These are phyloP conservation scores for Chlorella sorokiniana DNA, from an alignment of 139 green algal species.

Conservation along the genomic window DNA sequence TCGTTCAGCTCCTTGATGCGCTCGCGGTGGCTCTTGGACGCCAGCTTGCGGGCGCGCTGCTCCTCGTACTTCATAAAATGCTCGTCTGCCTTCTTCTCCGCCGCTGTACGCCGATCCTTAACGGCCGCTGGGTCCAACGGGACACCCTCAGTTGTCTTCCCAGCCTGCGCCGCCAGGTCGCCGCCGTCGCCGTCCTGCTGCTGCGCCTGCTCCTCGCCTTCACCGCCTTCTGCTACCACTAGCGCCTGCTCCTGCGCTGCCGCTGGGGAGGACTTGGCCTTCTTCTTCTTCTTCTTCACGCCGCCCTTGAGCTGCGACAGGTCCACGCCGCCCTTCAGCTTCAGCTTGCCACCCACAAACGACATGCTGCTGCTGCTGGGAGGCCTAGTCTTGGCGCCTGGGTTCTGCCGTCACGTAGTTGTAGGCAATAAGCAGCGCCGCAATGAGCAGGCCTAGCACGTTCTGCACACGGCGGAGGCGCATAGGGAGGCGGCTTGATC, in stretches of 20 bases:
- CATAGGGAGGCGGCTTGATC: not conserved
- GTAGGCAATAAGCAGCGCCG: constrained; percentile 77
- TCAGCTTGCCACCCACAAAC: constrained; percentile 86
- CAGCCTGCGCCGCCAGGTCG: not conserved
- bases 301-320: constrained; percentile 47
- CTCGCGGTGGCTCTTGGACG: constrained; percentile 79
- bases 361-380: constrained; percentile 41
- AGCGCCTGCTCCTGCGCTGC: not conserved
- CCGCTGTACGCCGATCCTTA: constrained; percentile 79
- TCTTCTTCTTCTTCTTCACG: constrained; percentile 86
- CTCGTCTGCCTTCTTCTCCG: constrained; percentile 76
- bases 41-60: constrained; percentile 67
- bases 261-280: constrained; percentile 47
- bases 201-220: not conserved
- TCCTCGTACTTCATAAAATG: constrained; percentile 70
- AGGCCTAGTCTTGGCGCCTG: not conserved
- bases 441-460: constrained; percentile 73
- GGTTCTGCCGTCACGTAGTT: constrained; percentile 70
- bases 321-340: constrained; percentile 81
- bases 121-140: constrained; percentile 37
- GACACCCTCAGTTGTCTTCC: constrained; percentile 46
- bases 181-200: not conserved
- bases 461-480: constrained; percentile 57
- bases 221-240: not conserved
- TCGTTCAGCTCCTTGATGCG: constrained; percentile 69